Evolutionary conservation across 257 asterid genomes (phyloP), one percentile per base, ranked within the genome.

Genomic region (Gardenia jasminoides): DNA sequence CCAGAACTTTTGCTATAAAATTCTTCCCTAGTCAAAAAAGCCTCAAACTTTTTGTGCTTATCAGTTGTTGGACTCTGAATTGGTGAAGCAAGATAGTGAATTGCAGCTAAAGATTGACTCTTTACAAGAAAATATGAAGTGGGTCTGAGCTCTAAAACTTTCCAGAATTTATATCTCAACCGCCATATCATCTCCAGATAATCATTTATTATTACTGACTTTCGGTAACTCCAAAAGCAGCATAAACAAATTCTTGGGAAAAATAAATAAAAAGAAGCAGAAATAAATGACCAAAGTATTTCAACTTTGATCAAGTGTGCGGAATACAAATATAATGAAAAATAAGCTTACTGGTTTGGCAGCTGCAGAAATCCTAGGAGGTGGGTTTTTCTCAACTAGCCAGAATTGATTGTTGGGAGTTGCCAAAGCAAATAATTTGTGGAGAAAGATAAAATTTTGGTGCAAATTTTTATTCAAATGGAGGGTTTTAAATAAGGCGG

Each of bases 141-240:
- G 48, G 82, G 48, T 59, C 50, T 68, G 46, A 72, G 50, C 65
- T 79, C 69, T 56, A 81, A 68, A 50, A 74, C 66, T 67, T 58
- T 4, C 56, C 65, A 31, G 16, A 79, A 67, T 41, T 75, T 79
- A 75, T 81, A 67, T 69, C 80, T 82, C 83, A 47, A 78, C 77
- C 84, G 79, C 86, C 86, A 83, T 83, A 86, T 61, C 89, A 86
- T 88, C 48, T 80, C 89, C 82, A 58, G 82, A 65, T 50, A 62
- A 66, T 33, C 16, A 26, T 26, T 24, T 61, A 61, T 8, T 26
- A 7, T 7, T 26, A 61, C 31, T 61, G 26, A 10, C 41, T 61
- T n/a, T 52, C 58, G 62, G 66, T 58, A 52, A 74, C 31, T 19
- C 39, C n/a, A 66, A 28, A 44, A 44, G 70, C 76, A 76, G 75